phyloP scores from a whole-genome alignment of 2,329 filamentous ascomycete genomes.

The Diplodia scrobiculata region DNA sequence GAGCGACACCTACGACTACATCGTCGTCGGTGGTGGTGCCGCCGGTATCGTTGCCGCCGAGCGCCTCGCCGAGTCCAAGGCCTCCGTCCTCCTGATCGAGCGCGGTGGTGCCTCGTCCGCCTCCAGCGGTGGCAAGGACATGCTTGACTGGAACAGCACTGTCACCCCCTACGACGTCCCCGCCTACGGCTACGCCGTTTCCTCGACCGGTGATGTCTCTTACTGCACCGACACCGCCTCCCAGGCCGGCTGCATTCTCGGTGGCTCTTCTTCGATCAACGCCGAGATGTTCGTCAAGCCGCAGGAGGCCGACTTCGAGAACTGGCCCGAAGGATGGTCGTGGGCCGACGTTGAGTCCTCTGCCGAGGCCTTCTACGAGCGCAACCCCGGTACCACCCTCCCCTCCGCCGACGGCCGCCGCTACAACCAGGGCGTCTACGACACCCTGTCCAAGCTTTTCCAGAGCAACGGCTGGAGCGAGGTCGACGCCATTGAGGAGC shows the following conservation, averaged over 20 bases:
- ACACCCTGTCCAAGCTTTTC: constrained; percentile 33
- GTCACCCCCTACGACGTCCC: constrained; percentile 45
- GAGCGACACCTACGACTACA: constrained; percentile 47
- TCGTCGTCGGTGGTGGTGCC: constrained; percentile 46
- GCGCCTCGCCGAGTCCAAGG: constrained; percentile 44
- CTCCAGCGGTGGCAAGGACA: constrained; percentile 39
- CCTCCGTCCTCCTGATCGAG: constrained; percentile 46
- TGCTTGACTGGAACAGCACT: constrained; percentile 42
- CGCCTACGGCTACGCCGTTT: constrained; percentile 40
- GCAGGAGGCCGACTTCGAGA: constrained; percentile 39
- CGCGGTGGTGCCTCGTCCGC: constrained; percentile 44
- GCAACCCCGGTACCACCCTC: constrained; percentile 34
- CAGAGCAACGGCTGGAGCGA: constrained; percentile 32
- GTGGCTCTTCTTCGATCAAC: constrained; percentile 44
- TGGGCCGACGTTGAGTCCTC: constrained; percentile 33
- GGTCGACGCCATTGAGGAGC: constrained; percentile 33
- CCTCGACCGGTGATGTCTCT: constrained; percentile 32
- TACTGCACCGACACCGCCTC: constrained; percentile 45
- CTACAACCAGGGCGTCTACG: constrained; percentile 34
- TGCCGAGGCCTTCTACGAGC: constrained; percentile 33
- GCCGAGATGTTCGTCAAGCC: constrained; percentile 42
- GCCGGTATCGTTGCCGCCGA: constrained; percentile 45
- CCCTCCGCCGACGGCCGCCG: constrained; percentile 34
- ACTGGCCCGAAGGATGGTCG: constrained; percentile 35
- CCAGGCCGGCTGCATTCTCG: constrained; percentile 45